Percentiles rank a stretch among this genome's conserved stretches.
Conservation (phyloP, 2,329 filamentous ascomycete genomes). For the Penicillium sp. region DNA sequence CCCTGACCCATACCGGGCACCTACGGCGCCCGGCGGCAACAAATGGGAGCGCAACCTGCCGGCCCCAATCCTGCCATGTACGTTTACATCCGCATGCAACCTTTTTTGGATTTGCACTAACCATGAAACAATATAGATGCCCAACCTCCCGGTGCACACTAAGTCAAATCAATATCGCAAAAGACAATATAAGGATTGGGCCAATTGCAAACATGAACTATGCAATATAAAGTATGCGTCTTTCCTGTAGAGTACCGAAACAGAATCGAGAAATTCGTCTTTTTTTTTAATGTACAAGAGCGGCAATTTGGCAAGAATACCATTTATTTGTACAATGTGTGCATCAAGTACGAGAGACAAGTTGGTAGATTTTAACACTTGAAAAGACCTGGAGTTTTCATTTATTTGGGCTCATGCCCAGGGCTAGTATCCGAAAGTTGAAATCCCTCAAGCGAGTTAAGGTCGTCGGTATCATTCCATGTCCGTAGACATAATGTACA, state of each 20-base stretch:
- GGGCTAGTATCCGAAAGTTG: slow-evolving; percentile 25
- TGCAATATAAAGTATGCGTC: background rate
- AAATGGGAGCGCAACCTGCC: slow-evolving; percentile 96
- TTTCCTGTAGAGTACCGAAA: background rate
- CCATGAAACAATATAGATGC: slow-evolving; percentile 20
- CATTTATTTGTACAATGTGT: background rate
- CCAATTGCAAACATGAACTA: slow-evolving; percentile 1
- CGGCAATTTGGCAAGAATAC: too few relatives aligned
- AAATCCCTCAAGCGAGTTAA: slow-evolving; percentile 36
- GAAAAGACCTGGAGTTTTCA: slow-evolving; percentile 26
- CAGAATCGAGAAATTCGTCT: background rate
- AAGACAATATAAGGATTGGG: background rate
- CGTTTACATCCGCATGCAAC: slow-evolving; percentile 42
- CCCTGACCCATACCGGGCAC: slow-evolving; percentile 85
- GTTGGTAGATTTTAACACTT: background rate
- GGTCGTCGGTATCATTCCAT: slow-evolving; percentile 49
- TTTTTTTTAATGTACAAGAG: background rate
- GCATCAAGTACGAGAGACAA: background rate
- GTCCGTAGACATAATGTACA: slow-evolving; percentile 63
- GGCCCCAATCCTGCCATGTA: slow-evolving; percentile 75
- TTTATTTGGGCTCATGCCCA: slow-evolving; percentile 24
- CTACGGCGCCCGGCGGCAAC: slow-evolving; percentile 90
- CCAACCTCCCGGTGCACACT: slow-evolving; percentile 27
- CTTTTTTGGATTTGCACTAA: slow-evolving; percentile 4
- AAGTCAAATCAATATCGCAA: slow-evolving; percentile 5